Conservation (phyloP, 2,329 filamentous ascomycete genomes). For the Alternaria alternata region DNA sequence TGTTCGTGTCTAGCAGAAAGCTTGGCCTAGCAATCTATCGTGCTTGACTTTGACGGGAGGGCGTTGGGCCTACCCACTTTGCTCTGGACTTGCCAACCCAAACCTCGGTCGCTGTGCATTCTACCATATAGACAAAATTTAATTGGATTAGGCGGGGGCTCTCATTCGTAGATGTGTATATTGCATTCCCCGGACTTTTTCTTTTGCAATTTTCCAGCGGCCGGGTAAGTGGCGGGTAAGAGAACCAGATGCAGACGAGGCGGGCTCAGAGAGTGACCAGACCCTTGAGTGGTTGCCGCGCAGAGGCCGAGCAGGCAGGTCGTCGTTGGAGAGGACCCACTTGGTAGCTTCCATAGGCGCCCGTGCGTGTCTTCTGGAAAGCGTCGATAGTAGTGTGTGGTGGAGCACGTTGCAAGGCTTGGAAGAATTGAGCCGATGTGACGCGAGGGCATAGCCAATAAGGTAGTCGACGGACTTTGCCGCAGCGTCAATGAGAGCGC, state of each 20-base stretch:
- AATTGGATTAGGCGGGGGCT: background rate
- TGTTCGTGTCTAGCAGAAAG: constrained; percentile 8
- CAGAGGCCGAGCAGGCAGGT: constrained; percentile 15
- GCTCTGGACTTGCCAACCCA: constrained; percentile 22
- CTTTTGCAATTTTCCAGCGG: constrained; percentile 18
- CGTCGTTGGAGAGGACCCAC: constrained; percentile 15
- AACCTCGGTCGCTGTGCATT: constrained; percentile 15
- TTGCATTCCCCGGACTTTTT: constrained; percentile 20
- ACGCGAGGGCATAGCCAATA: constrained; percentile 10
- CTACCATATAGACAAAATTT: constrained; percentile 6
- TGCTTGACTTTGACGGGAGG: constrained; percentile 23
- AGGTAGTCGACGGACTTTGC: constrained; percentile 16
- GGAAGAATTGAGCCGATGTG: constrained; percentile 16
- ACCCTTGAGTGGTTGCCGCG: constrained; percentile 37
- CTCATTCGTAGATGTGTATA: constrained; percentile 8
- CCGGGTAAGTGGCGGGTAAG: constrained; percentile 15
- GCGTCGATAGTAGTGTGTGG: constrained; percentile 11
- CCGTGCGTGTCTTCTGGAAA: constrained; percentile 35
- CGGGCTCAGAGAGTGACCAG: constrained; percentile 9
- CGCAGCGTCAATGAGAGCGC: constrained; percentile 9
- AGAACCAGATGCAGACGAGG: constrained; percentile 6
- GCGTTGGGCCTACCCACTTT: constrained; percentile 14
- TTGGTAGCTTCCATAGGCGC: constrained; percentile 21
- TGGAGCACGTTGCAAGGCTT: constrained; percentile 16
- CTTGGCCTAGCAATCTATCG: constrained; percentile 13